These are phyloP conservation scores for Leucogyrophana mollusca DNA, from an alignment of 768 basidiomycete species.

Conservation along the genomic window DNA sequence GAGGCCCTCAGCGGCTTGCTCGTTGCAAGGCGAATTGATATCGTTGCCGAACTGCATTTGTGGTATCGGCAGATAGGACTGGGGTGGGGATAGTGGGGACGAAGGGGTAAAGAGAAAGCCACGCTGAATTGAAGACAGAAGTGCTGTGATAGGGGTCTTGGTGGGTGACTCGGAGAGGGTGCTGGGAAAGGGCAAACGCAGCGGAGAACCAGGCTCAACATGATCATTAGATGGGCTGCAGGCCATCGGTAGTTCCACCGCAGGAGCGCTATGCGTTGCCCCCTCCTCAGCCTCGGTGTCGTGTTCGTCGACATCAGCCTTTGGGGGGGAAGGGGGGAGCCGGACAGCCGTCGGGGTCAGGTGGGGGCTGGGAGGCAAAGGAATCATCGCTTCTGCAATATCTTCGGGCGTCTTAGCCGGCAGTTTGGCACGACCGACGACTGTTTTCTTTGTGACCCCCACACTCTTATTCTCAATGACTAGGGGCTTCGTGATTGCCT, in stretches of 20 bases:
- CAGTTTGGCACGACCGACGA: neutral
- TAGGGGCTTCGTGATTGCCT: neutral
- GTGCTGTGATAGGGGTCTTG: constrained; percentile 66
- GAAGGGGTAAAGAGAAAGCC: constrained; percentile 68
- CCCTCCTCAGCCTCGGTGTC: neutral
- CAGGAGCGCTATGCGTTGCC: neutral
- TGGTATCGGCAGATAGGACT: constrained; percentile 34
- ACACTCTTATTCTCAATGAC: neutral
- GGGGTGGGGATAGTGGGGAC: constrained; percentile 60
- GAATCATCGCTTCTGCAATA: constrained; percentile 2
- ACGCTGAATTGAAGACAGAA: constrained; percentile 59
- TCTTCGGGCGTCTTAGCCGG: neutral
- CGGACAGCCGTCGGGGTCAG: constrained; percentile 4
- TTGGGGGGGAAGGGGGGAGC: constrained; percentile 8
- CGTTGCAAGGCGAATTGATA: neutral
- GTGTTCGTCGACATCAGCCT: neutral
- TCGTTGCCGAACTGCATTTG: neutral
- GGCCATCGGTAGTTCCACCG: neutral
- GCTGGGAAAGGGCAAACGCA: neutral
- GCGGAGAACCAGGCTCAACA: neutral
- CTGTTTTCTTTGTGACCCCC: neutral
- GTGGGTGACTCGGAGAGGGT: constrained; percentile 12
- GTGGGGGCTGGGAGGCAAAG: constrained; percentile 8
- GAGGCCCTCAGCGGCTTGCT: no score
- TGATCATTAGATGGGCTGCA: neutral